Evolutionary conservation across 441 rosid genomes (phyloP).

Genomic region (Mallotus japonicus): DNA sequence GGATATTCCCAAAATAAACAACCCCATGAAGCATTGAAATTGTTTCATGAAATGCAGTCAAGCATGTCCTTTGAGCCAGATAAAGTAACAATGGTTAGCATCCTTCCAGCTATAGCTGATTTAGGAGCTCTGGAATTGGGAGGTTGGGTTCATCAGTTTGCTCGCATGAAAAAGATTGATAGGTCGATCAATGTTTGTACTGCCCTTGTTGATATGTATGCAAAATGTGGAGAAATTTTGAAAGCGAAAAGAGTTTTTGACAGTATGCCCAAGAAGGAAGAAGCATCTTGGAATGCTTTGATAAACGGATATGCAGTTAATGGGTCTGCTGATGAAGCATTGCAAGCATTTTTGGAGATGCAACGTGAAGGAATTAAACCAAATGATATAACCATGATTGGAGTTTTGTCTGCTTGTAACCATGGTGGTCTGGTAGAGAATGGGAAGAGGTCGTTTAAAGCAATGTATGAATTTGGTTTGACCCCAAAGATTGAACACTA

Average conservation of each 20-base stretch:
- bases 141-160: conserved; percentile 39
- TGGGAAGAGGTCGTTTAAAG: conserved; percentile 47
- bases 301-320: conserved; percentile 69
- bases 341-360: conserved; percentile 57
- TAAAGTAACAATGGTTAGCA: conserved; percentile 47
- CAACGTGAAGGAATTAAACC: conserved; percentile 47
- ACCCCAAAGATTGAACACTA: conserved; percentile 65
- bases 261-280: conserved; percentile 44
- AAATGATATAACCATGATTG: conserved; percentile 64
- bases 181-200: conserved; percentile 43
- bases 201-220: conserved; percentile 65
- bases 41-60: conserved; percentile 57
- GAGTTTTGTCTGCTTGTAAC: conserved; percentile 68
- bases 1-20: conserved; percentile 51
- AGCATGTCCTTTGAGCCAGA: conserved; percentile 51
- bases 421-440: conserved; percentile 62
- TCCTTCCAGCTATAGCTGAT: conserved; percentile 64
- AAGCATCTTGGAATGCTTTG: conserved; percentile 65
- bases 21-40: conserved; percentile 49
- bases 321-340: conserved; percentile 49
- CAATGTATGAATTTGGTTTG: conserved; percentile 48
- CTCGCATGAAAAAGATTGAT: conserved; percentile 40
- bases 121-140: conserved; percentile 68
- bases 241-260: conserved; percentile 52
- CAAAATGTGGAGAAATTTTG: conserved; percentile 64